These are phyloP conservation scores for Erigeron philadelphicus DNA, from an alignment of 140 eudicot species.

Conservation along the genomic window DNA sequence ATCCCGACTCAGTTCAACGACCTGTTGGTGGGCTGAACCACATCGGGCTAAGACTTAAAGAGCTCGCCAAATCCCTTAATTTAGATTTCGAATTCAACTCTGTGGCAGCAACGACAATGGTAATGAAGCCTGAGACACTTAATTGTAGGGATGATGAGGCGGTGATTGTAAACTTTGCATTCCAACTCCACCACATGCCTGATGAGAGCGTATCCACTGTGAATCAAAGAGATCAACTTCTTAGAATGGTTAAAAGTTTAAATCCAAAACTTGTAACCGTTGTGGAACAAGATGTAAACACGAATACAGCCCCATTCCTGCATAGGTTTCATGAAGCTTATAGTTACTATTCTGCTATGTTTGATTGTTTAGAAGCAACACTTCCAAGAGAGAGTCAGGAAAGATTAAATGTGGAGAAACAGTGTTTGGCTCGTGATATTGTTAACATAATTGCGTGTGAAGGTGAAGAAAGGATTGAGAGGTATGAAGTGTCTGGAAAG, in stretches of 20 bases:
- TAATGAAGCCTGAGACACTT: slow-evolving; percentile 50
- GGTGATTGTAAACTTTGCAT: slow-evolving; percentile 73
- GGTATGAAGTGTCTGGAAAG: slow-evolving; percentile 91
- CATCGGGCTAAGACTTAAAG: slow-evolving; percentile 63
- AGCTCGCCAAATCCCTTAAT: slow-evolving; percentile 45
- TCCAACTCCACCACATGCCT: slow-evolving; percentile 97
- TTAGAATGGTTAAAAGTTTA: slow-evolving; percentile 73
- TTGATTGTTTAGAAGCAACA: slow-evolving; percentile 77
- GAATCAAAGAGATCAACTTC: slow-evolving; percentile 70
- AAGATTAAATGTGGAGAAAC: slow-evolving; percentile 79
- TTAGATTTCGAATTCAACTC: slow-evolving; percentile 66
- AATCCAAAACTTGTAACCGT: slow-evolving; percentile 81
- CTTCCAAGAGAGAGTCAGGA: slow-evolving; percentile 76
- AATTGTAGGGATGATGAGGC: slow-evolving; percentile 62
- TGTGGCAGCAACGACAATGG: slow-evolving; percentile 49
- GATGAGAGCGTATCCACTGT: slow-evolving; percentile 92
- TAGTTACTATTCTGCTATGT: slow-evolving; percentile 70
- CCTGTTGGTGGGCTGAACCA: slow-evolving; percentile 62
- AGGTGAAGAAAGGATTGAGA: slow-evolving; percentile 87
- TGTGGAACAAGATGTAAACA: slow-evolving; percentile 89
- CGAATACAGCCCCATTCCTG: slow-evolving; percentile 83
- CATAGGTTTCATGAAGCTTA: slow-evolving; percentile 77
- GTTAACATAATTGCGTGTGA: slow-evolving; percentile 90
- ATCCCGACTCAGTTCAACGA: slow-evolving; percentile 88
- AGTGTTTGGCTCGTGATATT: slow-evolving; percentile 88